Evolutionary conservation across 2,329 filamentous ascomycete species (phyloP), one percentile per base, ranked within the genome.

Genomic region (Fusarium fujikuroi): DNA sequence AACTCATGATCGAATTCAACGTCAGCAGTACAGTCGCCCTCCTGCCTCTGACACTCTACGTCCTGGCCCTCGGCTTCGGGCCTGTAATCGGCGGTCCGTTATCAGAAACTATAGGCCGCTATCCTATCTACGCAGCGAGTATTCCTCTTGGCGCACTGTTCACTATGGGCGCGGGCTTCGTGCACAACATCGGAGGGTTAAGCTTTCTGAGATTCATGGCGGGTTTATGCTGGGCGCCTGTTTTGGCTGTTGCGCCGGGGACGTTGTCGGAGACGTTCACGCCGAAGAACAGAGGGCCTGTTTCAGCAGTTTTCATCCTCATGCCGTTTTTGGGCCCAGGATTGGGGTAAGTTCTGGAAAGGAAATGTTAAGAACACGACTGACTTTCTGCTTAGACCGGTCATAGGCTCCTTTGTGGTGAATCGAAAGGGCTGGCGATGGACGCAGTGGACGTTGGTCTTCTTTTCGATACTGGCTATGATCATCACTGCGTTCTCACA

Each of bases 21-120:
- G 84, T 91, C 18, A 85, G 84, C 19, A 83, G 84, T 54, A 90
- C 88, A 3, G 83, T 85, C 12, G 87, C 90, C 1, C 81, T 92
- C n/a, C 80, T 92, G 1, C 87, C 88, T 0, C 79, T 92, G 2
- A 87, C 90, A 0, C 78, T 91, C 10, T 92, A 90, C 77, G 86
- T 90, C 10, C 80, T 91, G 15, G 90, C 89, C 1, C 83, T 92
- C 1, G 88, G 83, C 7, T 82, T 91, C 21, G 90, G 90, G 0
- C 90, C 91, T 11, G 80, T 91, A 56, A 69, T 90, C 19, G 87
- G 87, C 15, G 89, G 89, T 0, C 90, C 90, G 0, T 75, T 91
- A 1, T 90, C 87, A 54, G 91, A 92, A 76, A 86, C 84, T 0
- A 80, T 87, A 39, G 90, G 91, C 5, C 83, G 91, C 3, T 83